Evolutionary conservation across 2,329 filamentous ascomycete genomes (phyloP), one percentile per base, ranked within the genome.

Genomic region (Hymenoscyphus albidus): DNA sequence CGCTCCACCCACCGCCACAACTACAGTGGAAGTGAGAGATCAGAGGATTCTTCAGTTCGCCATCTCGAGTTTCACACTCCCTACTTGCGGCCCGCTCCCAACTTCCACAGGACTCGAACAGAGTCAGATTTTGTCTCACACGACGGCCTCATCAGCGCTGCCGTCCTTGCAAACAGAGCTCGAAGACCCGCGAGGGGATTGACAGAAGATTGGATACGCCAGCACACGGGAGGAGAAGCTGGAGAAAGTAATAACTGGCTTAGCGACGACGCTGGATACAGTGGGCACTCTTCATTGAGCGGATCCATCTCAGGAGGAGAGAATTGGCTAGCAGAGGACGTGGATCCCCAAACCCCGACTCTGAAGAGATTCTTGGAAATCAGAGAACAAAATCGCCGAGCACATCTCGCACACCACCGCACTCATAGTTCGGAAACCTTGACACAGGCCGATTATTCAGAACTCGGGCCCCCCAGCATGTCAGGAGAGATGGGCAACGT

Each of bases 161-260:
- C 85, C 9, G 85, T 88, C 31, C 83, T 89, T 67, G 85, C 84
- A 58, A 88, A 88, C 71, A 82, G 86, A 69, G 86, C 82, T 59
- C 78, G 86, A 73, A 79, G 87, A 74, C 81, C 84, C 63, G 79
- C 82, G 16, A 80, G 82, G 69, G 87, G 88, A 65, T 83, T 93
- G 62, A 92, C 90, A 0, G 89, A 93, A 76, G 90, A 93, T 80
- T 94, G 91, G 91, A 92, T 95, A 70, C 89, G 90, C 66, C 89
- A 91, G 67, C 92, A 93, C 74, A 88, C 91, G n/a, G 72, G 88
- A n/a, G 84, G 85, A 68, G 86, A 89, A 70, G 83, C 83, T 69
- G 85, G 84, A 39, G 91, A 95, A 75, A 85, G 86, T 69, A 87
- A 86, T 67, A 89, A 92, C 77, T 96, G 92, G 92, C 83, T 93